These are phyloP conservation scores for Blastocystis sp. DNA, from an alignment of 352 stramenopile genomes.

Conservation along the genomic window DNA sequence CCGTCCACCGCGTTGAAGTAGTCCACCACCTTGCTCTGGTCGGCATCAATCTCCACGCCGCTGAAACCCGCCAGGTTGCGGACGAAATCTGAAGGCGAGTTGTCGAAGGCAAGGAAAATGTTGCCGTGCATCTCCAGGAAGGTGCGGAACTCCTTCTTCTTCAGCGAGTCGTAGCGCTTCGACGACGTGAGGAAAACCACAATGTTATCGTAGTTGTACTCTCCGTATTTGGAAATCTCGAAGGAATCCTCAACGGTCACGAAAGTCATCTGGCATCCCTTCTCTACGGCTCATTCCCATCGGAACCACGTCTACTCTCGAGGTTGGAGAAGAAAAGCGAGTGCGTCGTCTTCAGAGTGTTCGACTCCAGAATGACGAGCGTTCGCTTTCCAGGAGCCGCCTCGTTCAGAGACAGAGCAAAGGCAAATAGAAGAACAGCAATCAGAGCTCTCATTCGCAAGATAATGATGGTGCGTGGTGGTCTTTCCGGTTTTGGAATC, in stretches of 20 bases:
- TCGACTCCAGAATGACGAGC: constrained; percentile 12
- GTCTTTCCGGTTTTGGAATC: not conserved
- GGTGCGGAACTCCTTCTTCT: constrained; percentile 58
- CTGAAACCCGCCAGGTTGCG: constrained; percentile 74
- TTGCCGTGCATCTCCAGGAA: constrained; percentile 77
- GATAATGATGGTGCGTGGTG: constrained; percentile 13
- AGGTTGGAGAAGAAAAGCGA: constrained; percentile 32
- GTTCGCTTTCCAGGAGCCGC: constrained; percentile 17
- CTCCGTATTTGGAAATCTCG: constrained; percentile 70
- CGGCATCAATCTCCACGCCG: constrained; percentile 76
- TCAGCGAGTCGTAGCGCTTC: constrained; percentile 67
- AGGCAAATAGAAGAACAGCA: not conserved
- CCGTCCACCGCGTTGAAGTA: constrained; percentile 72
- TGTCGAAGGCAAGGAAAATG: constrained; percentile 65
- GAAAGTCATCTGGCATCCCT: constrained; percentile 1
- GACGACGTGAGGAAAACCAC: constrained; percentile 70
- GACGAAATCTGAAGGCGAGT: constrained; percentile 70
- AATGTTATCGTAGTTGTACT: constrained; percentile 76
- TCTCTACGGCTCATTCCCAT: not conserved
- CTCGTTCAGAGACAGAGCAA: not conserved
- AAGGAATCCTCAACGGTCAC: constrained; percentile 9
- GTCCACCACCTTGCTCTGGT: constrained; percentile 74
- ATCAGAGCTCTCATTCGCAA: constrained; percentile 12
- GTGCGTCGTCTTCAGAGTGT: not conserved
- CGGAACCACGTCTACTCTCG: not conserved